Percentiles rank a stretch among this genome's conserved stretches.
These are phyloP conservation scores for Francoa sonchifolia DNA, from an alignment of 441 rosid species.

Conservation along the genomic window DNA sequence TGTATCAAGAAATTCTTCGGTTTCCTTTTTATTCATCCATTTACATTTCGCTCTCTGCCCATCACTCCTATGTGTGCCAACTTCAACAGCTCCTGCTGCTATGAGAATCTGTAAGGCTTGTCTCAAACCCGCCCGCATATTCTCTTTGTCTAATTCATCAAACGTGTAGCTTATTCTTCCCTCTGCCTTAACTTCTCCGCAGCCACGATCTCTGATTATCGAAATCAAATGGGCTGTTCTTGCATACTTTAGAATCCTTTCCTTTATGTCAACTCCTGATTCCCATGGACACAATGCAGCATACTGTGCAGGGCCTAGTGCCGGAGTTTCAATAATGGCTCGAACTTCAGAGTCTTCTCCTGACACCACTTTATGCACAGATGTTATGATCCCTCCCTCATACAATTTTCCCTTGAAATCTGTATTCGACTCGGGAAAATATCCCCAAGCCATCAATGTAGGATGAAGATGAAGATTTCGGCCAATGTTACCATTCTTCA, in stretches of 20 bases:
- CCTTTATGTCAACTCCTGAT: conserved; percentile 58
- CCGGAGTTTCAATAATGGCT: conserved; percentile 78
- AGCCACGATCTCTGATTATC: conserved; percentile 49
- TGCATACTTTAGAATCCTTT: conserved; percentile 46
- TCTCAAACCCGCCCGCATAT: conserved; percentile 44
- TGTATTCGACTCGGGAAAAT: conserved; percentile 56
- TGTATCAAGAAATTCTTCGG: conserved; percentile 48
- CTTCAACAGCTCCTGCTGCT: conserved; percentile 90
- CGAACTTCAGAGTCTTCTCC: conserved; percentile 21
- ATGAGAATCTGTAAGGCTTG: conserved; percentile 57
- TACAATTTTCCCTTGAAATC: conserved; percentile 37
- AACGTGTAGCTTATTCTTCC: conserved; percentile 41
- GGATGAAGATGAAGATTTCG: conserved; percentile 76
- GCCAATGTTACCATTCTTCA: conserved; percentile 60
- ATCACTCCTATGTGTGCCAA: conserved; percentile 78
- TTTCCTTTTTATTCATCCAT: conserved; percentile 33
- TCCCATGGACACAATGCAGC: conserved; percentile 49
- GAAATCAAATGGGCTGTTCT: conserved; percentile 59
- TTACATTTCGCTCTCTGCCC: conserved; percentile 55
- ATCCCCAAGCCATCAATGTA: conserved; percentile 75
- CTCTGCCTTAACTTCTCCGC: conserved; percentile 46
- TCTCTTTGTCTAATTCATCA: conserved; percentile 34
- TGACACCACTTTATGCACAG: conserved; percentile 40
- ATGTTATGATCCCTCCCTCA: conserved; percentile 90
- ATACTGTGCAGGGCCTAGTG: conserved; percentile 46